A percentile compares a stretch with the other conserved stretches of the same genome.
Conservation (phyloP, 164 flowering plant genomes). For the Houttuynia cordata region DNA sequence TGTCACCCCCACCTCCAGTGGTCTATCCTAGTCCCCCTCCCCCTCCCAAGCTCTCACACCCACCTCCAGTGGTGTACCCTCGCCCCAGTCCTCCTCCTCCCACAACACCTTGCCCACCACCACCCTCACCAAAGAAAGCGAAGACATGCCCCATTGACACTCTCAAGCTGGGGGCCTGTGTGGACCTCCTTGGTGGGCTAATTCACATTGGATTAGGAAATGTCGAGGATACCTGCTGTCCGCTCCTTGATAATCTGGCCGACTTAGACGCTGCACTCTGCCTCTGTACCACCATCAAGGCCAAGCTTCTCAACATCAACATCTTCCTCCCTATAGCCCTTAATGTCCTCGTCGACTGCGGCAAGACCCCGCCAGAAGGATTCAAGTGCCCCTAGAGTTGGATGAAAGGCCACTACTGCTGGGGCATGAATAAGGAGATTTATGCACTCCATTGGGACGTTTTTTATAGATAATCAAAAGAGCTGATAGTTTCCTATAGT, state of each 20-base stretch:
- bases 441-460: too few species aligned
- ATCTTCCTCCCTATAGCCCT: slow-evolving; percentile 50
- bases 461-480: too few species aligned
- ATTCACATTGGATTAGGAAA: slow-evolving; percentile 46
- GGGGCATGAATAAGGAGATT: too few species aligned
- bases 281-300: slow-evolving; percentile 57
- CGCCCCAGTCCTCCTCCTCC: slow-evolving; percentile 2
- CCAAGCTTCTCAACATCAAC: slow-evolving; percentile 42
- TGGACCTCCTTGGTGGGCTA: slow-evolving; percentile 53
- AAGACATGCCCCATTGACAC: slow-evolving; percentile 54
- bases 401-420: neutral
- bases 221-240: slow-evolving; percentile 45
- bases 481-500: too few species aligned
- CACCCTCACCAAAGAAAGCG: slow-evolving; percentile 1
- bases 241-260: slow-evolving; percentile 43
- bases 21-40: slow-evolving; percentile 20
- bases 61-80: neutral
- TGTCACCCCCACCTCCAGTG: neutral
- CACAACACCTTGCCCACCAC: slow-evolving; percentile 1
- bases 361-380: slow-evolving; percentile 47
- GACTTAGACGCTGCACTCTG: slow-evolving; percentile 61
- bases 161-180: slow-evolving; percentile 55
- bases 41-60: neutral
- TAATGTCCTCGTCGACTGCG: slow-evolving; percentile 46
- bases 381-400: slow-evolving; percentile 32